Base-by-base conservation (phyloP, 768 basidiomycete genomes). In the Suillus subaureus region DNA sequence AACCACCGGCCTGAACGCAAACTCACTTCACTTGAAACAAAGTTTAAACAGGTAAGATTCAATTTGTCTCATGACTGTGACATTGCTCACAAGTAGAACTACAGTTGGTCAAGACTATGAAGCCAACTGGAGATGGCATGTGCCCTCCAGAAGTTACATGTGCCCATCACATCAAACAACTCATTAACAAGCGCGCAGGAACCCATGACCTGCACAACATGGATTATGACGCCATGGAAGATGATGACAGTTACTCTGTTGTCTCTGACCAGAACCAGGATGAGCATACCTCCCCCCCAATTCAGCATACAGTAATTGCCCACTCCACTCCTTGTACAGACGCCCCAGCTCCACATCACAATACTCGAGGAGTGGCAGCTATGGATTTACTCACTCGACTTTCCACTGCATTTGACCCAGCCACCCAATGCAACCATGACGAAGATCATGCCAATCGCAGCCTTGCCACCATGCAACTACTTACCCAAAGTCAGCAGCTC, bases 401-500 rank as follows among this genome's bases (percentile, higher is more conserved):
- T 31, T 43, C 72, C 5, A 8, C 33, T 37, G 70, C 73, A 4
- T 67, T 78, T 47, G 74, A 79, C 64, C 78, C 74, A 8, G 61
- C 62, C 4, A 66, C 69, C n/a, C 72, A 72, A 21, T 42, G 39
- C 13, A 61, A 54, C 5, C 69, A 61, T 12, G 74, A 79, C 57
- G 71, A 72, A 18, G 72, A 74, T 18, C 68, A 66, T n/a, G 63
- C 72, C 12, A 60, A 63, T 28, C 65, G 43, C 26, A 68, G 72
- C 9, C 60, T 78, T 40, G 71, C 73, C 15, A 72, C 61, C 39
- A 70, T 69, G 0, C 77, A n/a, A n/a, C n/a, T n/a, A n/a, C n/a
- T n/a, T n/a, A 68, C 69, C 6, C 43, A 76, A n/a, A 67, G 68
- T 5, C 68, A 72, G 39, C 75, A 78, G 62, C 70, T 78, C 39